Evolutionary conservation across 179 eudicot genomes (phyloP).

Genomic region (Beta macrorhiza): DNA sequence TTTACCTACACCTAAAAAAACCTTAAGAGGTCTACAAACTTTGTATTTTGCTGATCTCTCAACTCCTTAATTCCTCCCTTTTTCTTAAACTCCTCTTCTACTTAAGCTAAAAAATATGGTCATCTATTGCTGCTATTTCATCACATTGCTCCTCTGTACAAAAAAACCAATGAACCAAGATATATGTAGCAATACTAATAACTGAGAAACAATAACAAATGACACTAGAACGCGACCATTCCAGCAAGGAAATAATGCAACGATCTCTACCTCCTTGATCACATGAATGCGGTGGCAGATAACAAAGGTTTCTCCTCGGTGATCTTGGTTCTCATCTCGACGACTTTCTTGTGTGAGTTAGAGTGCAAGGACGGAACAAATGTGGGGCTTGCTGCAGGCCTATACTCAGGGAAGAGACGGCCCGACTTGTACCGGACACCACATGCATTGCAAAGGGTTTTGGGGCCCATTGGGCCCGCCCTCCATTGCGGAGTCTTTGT

Average conservation of each 20-base stretch:
- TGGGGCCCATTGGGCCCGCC: conserved; percentile 81
- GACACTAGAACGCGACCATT: conserved; percentile 15
- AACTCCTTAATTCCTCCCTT: conserved; percentile 12
- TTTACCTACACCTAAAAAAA: conserved; percentile 29
- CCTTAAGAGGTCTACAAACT: conserved; percentile 26
- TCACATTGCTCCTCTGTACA: conserved; percentile 45
- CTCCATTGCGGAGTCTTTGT: conserved; percentile 92
- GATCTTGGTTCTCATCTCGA: conserved; percentile 63
- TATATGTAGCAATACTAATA: conserved; percentile 30
- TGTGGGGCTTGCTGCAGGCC: conserved; percentile 88
- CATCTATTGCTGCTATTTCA: conserved; percentile 37
- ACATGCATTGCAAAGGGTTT: conserved; percentile 80
- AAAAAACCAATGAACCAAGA: conserved; percentile 56
- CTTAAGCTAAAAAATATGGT: conserved; percentile 32
- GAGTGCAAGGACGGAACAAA: conserved; percentile 70
- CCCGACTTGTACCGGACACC: conserved; percentile 86
- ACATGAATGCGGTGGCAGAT: conserved; percentile 22
- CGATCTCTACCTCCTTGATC: conserved; percentile 16
- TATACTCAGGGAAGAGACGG: conserved; percentile 79
- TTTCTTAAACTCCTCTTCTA: conserved; percentile 6
- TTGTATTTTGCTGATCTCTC: conserved; percentile 24
- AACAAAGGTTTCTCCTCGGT: conserved; percentile 1
- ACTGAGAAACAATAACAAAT: conserved; percentile 20
- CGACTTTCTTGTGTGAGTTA: conserved; percentile 79
- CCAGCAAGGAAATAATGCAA: not conserved